phyloP scores from a whole-genome alignment of 2,329 filamentous ascomycete genomes.

The Monosporascus sp. region DNA sequence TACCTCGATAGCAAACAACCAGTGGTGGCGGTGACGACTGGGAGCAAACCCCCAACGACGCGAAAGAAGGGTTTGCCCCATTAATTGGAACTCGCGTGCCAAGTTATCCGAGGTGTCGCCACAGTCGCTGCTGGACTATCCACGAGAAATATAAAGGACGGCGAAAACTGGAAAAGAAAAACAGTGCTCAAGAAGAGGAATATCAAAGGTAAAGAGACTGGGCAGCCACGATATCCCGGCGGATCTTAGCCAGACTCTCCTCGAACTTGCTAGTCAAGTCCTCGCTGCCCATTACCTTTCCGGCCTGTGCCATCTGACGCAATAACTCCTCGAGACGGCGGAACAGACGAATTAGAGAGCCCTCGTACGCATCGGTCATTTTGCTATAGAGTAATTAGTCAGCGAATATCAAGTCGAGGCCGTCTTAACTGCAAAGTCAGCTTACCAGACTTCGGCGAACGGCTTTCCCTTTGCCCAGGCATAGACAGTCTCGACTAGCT shows the following conservation, averaged over 20 bases:
- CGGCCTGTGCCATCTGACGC: slow-evolving; percentile 89
- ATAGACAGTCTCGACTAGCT: slow-evolving; percentile 95
- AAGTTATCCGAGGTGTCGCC: not conserved
- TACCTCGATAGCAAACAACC: too few relatives aligned
- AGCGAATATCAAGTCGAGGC: not conserved
- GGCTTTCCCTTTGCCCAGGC: slow-evolving; percentile 86
- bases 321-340: slow-evolving; percentile 89
- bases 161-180: not conserved
- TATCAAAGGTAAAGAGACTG: slow-evolving; percentile 83
- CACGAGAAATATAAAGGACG: not conserved
- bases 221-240: slow-evolving; percentile 89
- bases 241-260: slow-evolving; percentile 74
- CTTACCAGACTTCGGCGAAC: slow-evolving; percentile 93
- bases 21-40: too few relatives aligned
- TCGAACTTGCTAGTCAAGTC: slow-evolving; percentile 93
- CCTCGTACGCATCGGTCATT: slow-evolving; percentile 99
- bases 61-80: too few relatives aligned
- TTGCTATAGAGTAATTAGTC: slow-evolving; percentile 57
- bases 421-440: slow-evolving; percentile 18
- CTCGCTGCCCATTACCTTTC: slow-evolving; percentile 97
- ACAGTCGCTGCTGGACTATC: not conserved
- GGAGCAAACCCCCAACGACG: too few relatives aligned
- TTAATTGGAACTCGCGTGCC: too few relatives aligned
- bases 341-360: slow-evolving; percentile 92
- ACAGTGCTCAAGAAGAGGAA: not conserved